These are phyloP conservation scores for Ophiostoma montium DNA, from an alignment of 2,329 filamentous ascomycete species.

Conservation along the genomic window DNA sequence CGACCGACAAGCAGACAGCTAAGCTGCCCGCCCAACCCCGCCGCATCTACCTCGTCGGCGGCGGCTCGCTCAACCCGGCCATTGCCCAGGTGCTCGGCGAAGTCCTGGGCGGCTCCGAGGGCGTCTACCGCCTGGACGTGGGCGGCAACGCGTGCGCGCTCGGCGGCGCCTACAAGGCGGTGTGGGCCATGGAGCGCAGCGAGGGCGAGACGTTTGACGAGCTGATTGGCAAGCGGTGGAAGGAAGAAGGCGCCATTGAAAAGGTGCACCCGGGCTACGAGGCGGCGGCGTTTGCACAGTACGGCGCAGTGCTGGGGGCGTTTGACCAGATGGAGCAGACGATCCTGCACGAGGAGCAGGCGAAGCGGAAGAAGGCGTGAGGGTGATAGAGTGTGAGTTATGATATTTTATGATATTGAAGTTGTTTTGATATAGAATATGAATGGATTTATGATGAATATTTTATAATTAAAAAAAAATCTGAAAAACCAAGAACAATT, in stretches of 20 bases:
- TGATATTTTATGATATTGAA: conserved; percentile 8
- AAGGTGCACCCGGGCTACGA: conserved; percentile 73
- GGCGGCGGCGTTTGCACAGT: conserved; percentile 58
- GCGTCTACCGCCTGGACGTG: conserved; percentile 85
- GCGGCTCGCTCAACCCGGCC: conserved; percentile 76
- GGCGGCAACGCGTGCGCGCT: conserved; percentile 91
- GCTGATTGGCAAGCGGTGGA: conserved; percentile 71
- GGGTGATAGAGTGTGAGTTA: neutral
- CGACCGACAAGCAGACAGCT: conserved; percentile 8
- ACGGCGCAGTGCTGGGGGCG: conserved; percentile 60
- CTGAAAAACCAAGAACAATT: neutral
- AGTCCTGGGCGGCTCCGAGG: conserved; percentile 77
- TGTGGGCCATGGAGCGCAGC: conserved; percentile 70
- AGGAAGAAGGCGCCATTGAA: conserved; percentile 68
- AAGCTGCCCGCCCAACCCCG: conserved; percentile 67
- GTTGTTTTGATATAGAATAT: too few species aligned
- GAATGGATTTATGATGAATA: too few species aligned
- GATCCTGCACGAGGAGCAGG: conserved; percentile 36
- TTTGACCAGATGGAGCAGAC: conserved; percentile 63
- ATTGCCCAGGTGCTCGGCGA: conserved; percentile 77
- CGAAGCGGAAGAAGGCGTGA: conserved; percentile 17
- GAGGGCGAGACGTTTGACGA: conserved; percentile 71
- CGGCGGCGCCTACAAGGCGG: conserved; percentile 88
- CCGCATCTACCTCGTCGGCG: conserved; percentile 86
- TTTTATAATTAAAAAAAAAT: neutral